phyloP scores from a whole-genome alignment of 768 basidiomycete species.

The Gautieria morchelliformis region DNA sequence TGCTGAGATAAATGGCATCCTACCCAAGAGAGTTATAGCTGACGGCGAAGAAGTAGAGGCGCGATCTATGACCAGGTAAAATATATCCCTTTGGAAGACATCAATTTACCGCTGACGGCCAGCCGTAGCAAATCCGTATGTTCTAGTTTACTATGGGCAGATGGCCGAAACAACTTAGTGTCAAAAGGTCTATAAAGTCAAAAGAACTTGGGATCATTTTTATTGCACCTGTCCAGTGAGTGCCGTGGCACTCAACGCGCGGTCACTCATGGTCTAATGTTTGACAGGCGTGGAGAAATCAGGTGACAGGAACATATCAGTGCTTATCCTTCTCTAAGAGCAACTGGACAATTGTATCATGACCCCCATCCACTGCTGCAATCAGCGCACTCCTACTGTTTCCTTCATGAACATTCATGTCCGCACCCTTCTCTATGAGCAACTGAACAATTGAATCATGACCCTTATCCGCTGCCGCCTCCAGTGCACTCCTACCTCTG shows the following conservation, averaged over 20 bases:
- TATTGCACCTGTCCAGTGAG: conserved; percentile 31
- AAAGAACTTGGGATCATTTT: conserved; percentile 35
- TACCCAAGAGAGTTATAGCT: conserved; percentile 34
- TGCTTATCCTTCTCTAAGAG: too few species aligned
- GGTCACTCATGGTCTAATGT: not conserved
- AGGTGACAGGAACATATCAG: conserved; percentile 6
- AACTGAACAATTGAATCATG: too few species aligned
- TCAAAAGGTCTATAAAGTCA: conserved; percentile 21
- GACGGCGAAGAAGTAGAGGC: conserved; percentile 43
- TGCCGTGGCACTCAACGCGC: not conserved
- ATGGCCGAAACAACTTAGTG: conserved; percentile 21
- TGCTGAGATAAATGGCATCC: conserved; percentile 40
- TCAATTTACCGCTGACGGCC: not conserved
- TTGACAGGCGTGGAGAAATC: conserved; percentile 11
- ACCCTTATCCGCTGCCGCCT: too few species aligned
- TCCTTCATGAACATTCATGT: too few species aligned
- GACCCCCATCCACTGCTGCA: too few species aligned
- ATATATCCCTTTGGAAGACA: not conserved
- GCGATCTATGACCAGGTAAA: conserved; percentile 26
- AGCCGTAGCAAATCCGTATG: not conserved
- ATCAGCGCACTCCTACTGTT: too few species aligned
- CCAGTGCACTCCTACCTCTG: too few species aligned
- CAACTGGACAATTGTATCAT: too few species aligned
- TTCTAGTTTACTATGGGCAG: conserved; percentile 15
- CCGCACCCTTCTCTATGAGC: too few species aligned